Evolutionary conservation across 164 flowering plant genomes (phyloP).

Genomic region (Liriodendron chinense): DNA sequence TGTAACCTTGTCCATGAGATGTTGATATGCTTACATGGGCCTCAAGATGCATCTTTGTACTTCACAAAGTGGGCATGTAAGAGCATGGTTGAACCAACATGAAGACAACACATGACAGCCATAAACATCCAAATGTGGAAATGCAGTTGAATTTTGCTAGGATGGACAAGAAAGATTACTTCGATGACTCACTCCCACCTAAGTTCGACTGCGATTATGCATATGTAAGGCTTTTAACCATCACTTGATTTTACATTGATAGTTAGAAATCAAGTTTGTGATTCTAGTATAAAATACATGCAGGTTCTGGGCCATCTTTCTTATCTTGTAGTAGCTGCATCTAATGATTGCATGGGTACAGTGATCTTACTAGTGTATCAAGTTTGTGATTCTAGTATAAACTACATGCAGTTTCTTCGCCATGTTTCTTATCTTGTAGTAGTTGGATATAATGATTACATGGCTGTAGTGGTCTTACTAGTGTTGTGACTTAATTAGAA

Average conservation of each 20-base stretch:
- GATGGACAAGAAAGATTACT: no score
- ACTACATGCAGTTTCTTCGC: constrained; percentile 22
- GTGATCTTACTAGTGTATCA: constrained; percentile 10
- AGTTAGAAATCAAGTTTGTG: background rate
- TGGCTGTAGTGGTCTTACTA: constrained; percentile 24
- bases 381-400: constrained; percentile 2
- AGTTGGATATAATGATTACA: constrained; percentile 25
- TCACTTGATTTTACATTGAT: background rate
- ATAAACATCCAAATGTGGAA: no score
- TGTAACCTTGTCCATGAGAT: no score
- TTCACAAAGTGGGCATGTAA: no score
- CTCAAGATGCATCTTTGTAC: no score
- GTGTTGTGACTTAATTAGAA: no score
- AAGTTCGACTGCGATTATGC: constrained; percentile 30
- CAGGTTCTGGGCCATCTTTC: constrained; percentile 31
- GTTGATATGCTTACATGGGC: no score
- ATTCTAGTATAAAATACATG: constrained; percentile 4
- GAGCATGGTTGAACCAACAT: no score
- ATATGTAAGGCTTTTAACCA: constrained; percentile 11
- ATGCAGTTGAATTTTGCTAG: no score
- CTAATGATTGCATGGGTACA: constrained; percentile 27
- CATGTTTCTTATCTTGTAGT: constrained; percentile 26
- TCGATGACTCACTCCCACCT: constrained; percentile 27
- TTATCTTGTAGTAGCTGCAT: constrained; percentile 23
- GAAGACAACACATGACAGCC: no score